phyloP scores from a whole-genome alignment of 768 basidiomycete species.

The Lentinula raphanica region DNA sequence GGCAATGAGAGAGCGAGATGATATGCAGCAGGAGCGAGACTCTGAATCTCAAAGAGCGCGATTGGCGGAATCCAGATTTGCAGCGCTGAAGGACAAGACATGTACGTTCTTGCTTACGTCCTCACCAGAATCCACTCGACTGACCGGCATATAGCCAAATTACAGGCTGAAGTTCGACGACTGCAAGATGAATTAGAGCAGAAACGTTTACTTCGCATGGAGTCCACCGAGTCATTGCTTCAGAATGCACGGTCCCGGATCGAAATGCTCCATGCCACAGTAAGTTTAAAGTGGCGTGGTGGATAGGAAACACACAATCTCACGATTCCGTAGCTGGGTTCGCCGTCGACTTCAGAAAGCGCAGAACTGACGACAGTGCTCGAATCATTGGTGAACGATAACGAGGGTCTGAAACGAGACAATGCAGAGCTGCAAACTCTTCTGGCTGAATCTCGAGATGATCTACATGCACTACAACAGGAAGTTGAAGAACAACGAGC shows the following conservation, averaged over 20 bases:
- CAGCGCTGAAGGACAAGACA: slow-evolving; percentile 61
- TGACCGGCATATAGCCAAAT: slow-evolving; percentile 43
- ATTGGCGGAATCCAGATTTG: slow-evolving; percentile 61
- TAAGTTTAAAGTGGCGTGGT: slow-evolving; percentile 25
- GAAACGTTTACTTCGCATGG: slow-evolving; percentile 52
- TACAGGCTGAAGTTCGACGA: slow-evolving; percentile 60
- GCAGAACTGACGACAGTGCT: slow-evolving; percentile 64
- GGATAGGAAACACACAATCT: background rate
- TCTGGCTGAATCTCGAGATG: slow-evolving; percentile 73
- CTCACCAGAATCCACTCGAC: background rate
- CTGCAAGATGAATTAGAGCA: slow-evolving; percentile 62
- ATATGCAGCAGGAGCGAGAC: slow-evolving; percentile 79
- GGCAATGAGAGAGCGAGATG: slow-evolving; percentile 73
- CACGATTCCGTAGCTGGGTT: slow-evolving; percentile 2
- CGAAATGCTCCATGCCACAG: slow-evolving; percentile 53
- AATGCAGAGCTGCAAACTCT: slow-evolving; percentile 74
- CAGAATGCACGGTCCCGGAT: slow-evolving; percentile 61
- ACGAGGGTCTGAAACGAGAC: slow-evolving; percentile 76
- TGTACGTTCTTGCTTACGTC: slow-evolving; percentile 32
- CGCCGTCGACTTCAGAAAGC: slow-evolving; percentile 31
- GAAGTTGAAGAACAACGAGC: slow-evolving; percentile 73
- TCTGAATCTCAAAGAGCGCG: slow-evolving; percentile 62
- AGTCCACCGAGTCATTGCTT: slow-evolving; percentile 63
- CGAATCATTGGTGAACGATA: slow-evolving; percentile 82
- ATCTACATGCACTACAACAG: slow-evolving; percentile 60